A percentile compares a stretch with the other conserved stretches of the same genome.
These are phyloP conservation scores for Cystobasidium onofrii DNA, from an alignment of 768 basidiomycete species.

Conservation along the genomic window DNA sequence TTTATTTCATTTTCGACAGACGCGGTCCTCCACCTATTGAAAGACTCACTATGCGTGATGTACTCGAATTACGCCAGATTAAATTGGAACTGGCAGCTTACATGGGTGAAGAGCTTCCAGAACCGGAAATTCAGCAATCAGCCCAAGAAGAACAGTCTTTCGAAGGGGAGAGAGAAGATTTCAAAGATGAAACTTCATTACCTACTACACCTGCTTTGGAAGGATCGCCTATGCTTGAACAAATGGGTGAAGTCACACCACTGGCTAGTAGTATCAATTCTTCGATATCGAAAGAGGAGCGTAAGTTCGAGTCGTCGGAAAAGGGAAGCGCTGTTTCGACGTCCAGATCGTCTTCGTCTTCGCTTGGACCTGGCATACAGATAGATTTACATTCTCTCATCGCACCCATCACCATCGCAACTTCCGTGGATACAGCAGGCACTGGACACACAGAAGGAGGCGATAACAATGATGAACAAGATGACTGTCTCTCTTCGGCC, in stretches of 20 bases:
- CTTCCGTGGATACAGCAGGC: background rate
- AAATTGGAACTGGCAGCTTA: constrained; percentile 21
- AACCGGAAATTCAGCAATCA: background rate
- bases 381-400: background rate
- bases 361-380: background rate
- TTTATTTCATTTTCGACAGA: background rate
- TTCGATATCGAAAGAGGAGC: too few species aligned
- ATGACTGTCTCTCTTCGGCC: background rate
- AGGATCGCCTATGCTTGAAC: background rate
- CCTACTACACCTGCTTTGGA: background rate
- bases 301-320: too few species aligned
- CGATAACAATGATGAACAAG: background rate
- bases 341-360: background rate
- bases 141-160: background rate
- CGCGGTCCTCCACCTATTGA: constrained; percentile 27
- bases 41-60: constrained; percentile 22
- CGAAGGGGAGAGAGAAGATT: background rate
- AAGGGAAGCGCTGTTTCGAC: background rate
- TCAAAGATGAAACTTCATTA: background rate
- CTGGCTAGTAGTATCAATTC: too few species aligned
- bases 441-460: background rate
- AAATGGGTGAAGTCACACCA: background rate
- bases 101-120: background rate
- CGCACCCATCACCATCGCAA: too few species aligned
- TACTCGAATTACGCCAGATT: constrained; percentile 21